Percentiles rank a stretch among this genome's conserved stretches.
Conservation (phyloP, 2,329 filamentous ascomycete species). For the Aspergillus phoenicis region DNA sequence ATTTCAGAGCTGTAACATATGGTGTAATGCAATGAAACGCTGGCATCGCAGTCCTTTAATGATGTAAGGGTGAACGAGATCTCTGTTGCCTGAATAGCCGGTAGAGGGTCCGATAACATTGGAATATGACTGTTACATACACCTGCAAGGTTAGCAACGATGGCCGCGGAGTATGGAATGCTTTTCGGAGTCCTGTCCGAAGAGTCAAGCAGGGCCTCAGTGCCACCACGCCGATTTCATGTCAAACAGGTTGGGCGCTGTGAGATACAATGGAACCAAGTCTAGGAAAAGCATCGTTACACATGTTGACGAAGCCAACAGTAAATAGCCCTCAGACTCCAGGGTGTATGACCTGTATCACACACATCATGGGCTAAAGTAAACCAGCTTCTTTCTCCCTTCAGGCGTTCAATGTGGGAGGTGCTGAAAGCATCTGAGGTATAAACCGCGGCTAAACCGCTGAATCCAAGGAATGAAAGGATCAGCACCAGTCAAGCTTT, state of each 20-base stretch:
- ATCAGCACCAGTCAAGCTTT: slow-evolving; percentile 18
- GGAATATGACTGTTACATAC: not conserved
- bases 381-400: not conserved
- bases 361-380: not conserved
- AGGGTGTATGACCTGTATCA: not conserved
- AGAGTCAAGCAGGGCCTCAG: not conserved
- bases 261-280: too few species aligned
- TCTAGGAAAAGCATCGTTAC: too few species aligned
- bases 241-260: not conserved
- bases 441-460: not conserved
- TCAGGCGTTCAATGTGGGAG: not conserved
- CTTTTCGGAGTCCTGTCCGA: not conserved
- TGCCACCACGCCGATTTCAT: not conserved
- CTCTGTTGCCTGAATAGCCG: not conserved
- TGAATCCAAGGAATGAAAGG: slow-evolving; percentile 6
- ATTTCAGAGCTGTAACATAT: not conserved
- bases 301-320: not conserved
- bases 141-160: not conserved
- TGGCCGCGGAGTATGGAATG: not conserved
- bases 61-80: not conserved
- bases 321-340: not conserved
- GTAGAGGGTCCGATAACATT: not conserved
- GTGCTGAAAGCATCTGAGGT: not conserved
- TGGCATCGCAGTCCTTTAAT: not conserved
- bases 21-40: not conserved